Percentiles rank a stretch among this genome's conserved stretches.
phyloP scores from a whole-genome alignment of 129 eudicot species.

The Centrapalus pauciflorus region DNA sequence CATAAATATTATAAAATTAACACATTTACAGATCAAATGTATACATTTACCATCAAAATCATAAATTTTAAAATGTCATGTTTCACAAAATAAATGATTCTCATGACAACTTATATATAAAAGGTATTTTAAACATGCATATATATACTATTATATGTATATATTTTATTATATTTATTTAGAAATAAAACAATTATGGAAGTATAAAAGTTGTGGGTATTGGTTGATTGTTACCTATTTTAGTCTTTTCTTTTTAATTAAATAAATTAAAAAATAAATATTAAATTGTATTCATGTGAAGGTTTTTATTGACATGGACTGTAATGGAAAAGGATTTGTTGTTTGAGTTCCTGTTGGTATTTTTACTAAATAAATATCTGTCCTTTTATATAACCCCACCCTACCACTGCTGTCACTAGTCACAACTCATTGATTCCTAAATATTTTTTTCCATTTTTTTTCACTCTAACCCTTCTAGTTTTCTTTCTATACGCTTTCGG shows the following conservation, averaged over 20 bases:
- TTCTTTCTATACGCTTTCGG: neutral
- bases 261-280: neutral
- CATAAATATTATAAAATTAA: no score
- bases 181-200: neutral
- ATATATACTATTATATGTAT: neutral
- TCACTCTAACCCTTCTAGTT: neutral
- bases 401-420: conserved; percentile 70
- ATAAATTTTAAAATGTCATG: no score
- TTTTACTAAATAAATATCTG: conserved; percentile 44
- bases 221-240: neutral
- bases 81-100: no score
- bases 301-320: conserved; percentile 29
- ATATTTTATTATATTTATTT: neutral
- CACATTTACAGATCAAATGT: no score
- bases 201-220: neutral
- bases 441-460: conserved; percentile 7
- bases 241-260: neutral
- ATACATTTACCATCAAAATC: no score
- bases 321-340: conserved; percentile 26
- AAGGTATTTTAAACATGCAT: no score
- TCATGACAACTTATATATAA: no score
- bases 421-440: conserved; percentile 56
- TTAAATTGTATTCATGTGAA: conserved; percentile 16
- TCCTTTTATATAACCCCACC: conserved; percentile 46
- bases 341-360: conserved; percentile 23